Evolutionary conservation across 768 basidiomycete genomes (phyloP).

Genomic region (Phylloporus arenicola): DNA sequence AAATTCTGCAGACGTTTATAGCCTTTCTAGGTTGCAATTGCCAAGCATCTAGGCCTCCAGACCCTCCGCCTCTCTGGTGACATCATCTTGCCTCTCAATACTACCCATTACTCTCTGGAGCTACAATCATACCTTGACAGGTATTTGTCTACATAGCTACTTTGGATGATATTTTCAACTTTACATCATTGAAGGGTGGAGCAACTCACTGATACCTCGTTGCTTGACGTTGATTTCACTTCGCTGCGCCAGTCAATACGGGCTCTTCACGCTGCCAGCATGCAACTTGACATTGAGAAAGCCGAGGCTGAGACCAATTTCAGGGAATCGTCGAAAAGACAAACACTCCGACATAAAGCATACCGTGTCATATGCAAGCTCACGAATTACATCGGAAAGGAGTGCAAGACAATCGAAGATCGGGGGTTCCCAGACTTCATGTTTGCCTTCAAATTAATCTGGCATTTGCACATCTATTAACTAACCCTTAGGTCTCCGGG

Average conservation of each 20-base stretch:
- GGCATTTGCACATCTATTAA: background rate
- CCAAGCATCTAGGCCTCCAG: conserved; percentile 61
- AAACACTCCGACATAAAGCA: conserved; percentile 18
- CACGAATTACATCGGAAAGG: conserved; percentile 29
- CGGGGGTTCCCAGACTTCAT: background rate
- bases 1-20: conserved; percentile 1
- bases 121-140: conserved; percentile 55
- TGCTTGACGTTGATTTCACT: conserved; percentile 47
- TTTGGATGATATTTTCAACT: conserved; percentile 21
- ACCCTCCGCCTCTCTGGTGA: conserved; percentile 59
- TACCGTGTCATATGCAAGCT: conserved; percentile 31
- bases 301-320: conserved; percentile 47
- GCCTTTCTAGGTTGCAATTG: conserved; percentile 50
- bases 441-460: conserved; percentile 9
- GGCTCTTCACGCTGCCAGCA: conserved; percentile 47
- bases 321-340: conserved; percentile 31
- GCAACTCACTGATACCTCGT: conserved; percentile 16
- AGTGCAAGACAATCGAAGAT: conserved; percentile 12
- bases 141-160: conserved; percentile 33
- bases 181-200: conserved; percentile 26
- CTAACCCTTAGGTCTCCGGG: conserved; percentile 14
- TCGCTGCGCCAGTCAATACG: conserved; percentile 43
- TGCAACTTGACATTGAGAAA: conserved; percentile 56
- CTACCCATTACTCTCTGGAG: conserved; percentile 69
- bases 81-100: conserved; percentile 66